These are phyloP conservation scores for Geopyxis carbonaria DNA, from an alignment of 495 filamentous ascomycete genomes.

Conservation along the genomic window DNA sequence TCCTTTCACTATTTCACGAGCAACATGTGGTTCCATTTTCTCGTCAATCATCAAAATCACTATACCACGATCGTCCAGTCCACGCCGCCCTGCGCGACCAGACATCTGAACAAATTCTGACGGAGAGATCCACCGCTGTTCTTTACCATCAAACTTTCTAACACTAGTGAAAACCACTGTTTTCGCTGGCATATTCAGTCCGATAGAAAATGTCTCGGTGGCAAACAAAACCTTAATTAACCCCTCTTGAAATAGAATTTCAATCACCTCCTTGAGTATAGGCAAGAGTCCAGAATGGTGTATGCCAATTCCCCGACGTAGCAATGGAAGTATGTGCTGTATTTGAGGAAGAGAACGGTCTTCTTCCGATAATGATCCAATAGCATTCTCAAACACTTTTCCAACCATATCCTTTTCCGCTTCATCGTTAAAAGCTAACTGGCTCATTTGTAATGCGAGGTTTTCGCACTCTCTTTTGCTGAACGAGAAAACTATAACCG, in stretches of 20 bases:
- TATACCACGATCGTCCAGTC: slow-evolving; percentile 93
- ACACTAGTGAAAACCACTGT: slow-evolving; percentile 97
- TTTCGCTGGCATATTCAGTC: slow-evolving; percentile 97
- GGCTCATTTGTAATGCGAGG: slow-evolving; percentile 65
- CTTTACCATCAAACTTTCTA: slow-evolving; percentile 80
- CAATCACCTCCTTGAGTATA: slow-evolving; percentile 95
- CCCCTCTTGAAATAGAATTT: slow-evolving; percentile 96
- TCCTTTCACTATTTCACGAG: slow-evolving; percentile 86
- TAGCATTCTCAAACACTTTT: slow-evolving; percentile 82
- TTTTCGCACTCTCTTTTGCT: slow-evolving; percentile 91
- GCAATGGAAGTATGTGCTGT: slow-evolving; percentile 69
- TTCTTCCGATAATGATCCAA: slow-evolving; percentile 77
- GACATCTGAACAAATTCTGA: slow-evolving; percentile 99
- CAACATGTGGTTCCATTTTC: slow-evolving; percentile 85
- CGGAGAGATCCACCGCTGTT: slow-evolving; percentile 67
- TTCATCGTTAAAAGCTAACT: slow-evolving; percentile 90
- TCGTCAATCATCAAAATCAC: slow-evolving; percentile 99
- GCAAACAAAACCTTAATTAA: slow-evolving; percentile 96
- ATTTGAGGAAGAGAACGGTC: slow-evolving; percentile 80
- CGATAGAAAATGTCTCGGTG: slow-evolving; percentile 96
- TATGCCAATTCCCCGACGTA: slow-evolving; percentile 84
- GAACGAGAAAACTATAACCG: slow-evolving; percentile 98
- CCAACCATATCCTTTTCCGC: slow-evolving; percentile 86
- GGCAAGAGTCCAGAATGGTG: slow-evolving; percentile 93
- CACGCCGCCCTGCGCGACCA: slow-evolving; percentile 84